Evolutionary conservation across 371 early-diverging fungal genomes (phyloP).

Genomic region (Zychaea mexicana): DNA sequence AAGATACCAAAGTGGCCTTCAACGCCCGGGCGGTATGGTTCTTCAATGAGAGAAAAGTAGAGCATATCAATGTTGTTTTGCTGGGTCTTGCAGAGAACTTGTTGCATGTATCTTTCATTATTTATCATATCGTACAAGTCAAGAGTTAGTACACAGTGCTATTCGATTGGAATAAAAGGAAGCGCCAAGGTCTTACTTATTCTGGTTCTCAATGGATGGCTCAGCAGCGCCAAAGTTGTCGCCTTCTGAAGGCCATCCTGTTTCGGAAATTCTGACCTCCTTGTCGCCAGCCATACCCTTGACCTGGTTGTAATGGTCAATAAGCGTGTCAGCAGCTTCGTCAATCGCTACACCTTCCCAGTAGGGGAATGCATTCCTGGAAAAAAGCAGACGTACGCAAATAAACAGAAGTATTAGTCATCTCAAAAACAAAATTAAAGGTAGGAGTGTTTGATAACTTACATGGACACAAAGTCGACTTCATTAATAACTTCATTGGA

Average conservation of each 20-base stretch:
- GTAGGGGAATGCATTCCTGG: conserved; percentile 66
- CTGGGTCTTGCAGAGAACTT: conserved; percentile 48
- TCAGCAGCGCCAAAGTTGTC: conserved; percentile 48
- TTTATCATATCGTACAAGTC: background rate
- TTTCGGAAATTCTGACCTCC: conserved; percentile 63
- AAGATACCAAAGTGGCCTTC: conserved; percentile 64
- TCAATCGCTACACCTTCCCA: conserved; percentile 65
- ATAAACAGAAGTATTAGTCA: too few species aligned
- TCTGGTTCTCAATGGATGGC: conserved; percentile 55
- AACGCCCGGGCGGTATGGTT: conserved; percentile 58
- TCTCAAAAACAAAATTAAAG: too few species aligned
- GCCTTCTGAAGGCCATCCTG: conserved; percentile 70
- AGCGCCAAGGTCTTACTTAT: conserved; percentile 25
- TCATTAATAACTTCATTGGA: conserved; percentile 47
- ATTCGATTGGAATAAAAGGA: too few species aligned
- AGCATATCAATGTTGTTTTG: conserved; percentile 51
- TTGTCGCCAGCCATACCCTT: conserved; percentile 46
- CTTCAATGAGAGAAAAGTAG: conserved; percentile 67
- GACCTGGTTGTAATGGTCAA: conserved; percentile 50
- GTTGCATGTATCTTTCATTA: conserved; percentile 24
- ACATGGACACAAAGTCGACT: conserved; percentile 63
- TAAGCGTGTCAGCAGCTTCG: conserved; percentile 44
- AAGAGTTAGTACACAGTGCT: background rate
- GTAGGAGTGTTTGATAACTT: conserved; percentile 3
- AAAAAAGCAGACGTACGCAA: too few species aligned